These are phyloP conservation scores for Rhodotorula sp. DNA, from an alignment of 1,284 basidiomycete genomes.

Conservation along the genomic window DNA sequence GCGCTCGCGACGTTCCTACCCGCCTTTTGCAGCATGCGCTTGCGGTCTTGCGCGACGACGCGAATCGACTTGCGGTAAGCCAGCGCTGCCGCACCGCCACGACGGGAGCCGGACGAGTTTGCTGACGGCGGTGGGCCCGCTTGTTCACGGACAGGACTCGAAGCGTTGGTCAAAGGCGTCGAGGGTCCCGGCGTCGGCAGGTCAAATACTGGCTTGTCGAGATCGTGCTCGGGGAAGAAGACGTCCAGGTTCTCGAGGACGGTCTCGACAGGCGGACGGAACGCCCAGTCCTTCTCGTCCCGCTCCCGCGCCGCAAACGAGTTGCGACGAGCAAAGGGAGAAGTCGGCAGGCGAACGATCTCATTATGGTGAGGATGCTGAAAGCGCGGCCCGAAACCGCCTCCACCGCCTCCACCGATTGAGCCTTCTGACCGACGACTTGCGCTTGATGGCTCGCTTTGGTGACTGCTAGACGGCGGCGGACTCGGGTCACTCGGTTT, in stretches of 20 bases:
- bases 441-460: neutral
- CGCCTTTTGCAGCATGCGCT: conserved; percentile 45
- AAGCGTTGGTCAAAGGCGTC: conserved; percentile 54
- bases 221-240: conserved; percentile 94
- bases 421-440: neutral
- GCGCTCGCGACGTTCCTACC: conserved; percentile 55
- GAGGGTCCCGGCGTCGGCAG: conserved; percentile 62
- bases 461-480: neutral
- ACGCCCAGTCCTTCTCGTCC: conserved; percentile 51
- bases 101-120: conserved; percentile 15
- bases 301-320: conserved; percentile 35
- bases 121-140: conserved; percentile 28
- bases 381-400: neutral
- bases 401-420: neutral
- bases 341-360: neutral
- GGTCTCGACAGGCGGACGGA: conserved; percentile 87
- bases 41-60: conserved; percentile 69
- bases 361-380: neutral
- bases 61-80: conserved; percentile 84
- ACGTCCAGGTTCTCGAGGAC: conserved; percentile 90
- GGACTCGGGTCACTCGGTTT: neutral
- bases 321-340: conserved; percentile 27
- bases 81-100: conserved; percentile 39
- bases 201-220: conserved; percentile 94
- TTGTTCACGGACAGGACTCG: conserved; percentile 31